Conservation (phyloP, 164 flowering plant genomes). For the Aristolochia californica region DNA sequence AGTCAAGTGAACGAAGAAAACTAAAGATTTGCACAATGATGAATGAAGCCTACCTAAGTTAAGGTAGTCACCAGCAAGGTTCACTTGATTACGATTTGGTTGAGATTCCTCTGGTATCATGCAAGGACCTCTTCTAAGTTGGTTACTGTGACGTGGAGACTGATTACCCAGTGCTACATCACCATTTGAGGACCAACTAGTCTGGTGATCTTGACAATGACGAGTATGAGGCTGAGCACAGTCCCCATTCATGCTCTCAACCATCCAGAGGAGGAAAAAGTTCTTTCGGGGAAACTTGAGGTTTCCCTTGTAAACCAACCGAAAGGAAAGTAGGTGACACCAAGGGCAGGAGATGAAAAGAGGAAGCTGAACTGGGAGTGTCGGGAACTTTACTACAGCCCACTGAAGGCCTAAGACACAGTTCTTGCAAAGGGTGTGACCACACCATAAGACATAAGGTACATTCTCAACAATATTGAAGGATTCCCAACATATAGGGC, state of each 20-base stretch:
- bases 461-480: slow-evolving; percentile 95
- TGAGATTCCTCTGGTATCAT: slow-evolving; percentile 18
- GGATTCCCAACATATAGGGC: slow-evolving; percentile 95
- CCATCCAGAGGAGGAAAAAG: slow-evolving; percentile 91
- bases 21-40: slow-evolving; percentile 50
- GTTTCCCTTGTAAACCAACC: slow-evolving; percentile 61
- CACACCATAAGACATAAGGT: slow-evolving; percentile 97
- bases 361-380: slow-evolving; percentile 77
- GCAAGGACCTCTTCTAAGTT: slow-evolving; percentile 21
- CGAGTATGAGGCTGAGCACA: slow-evolving; percentile 36
- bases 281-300: slow-evolving; percentile 84
- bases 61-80: slow-evolving; percentile 13
- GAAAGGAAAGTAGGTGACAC: slow-evolving; percentile 75
- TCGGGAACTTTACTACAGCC: slow-evolving; percentile 78
- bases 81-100: slow-evolving; percentile 13
- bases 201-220: slow-evolving; percentile 32
- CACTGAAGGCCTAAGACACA: slow-evolving; percentile 76
- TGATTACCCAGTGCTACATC: slow-evolving; percentile 18
- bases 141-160: slow-evolving; percentile 11
- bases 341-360: slow-evolving; percentile 91
- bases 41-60: slow-evolving; percentile 33
- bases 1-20: slow-evolving; percentile 63
- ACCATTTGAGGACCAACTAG: slow-evolving; percentile 23
- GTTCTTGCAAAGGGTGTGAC: slow-evolving; percentile 86
- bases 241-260: slow-evolving; percentile 89